Percentiles rank a stretch among this genome's conserved stretches.
These are phyloP conservation scores for Alloteropsis semialata DNA, from an alignment of 176 grass and related monocot genomes.

Conservation along the genomic window DNA sequence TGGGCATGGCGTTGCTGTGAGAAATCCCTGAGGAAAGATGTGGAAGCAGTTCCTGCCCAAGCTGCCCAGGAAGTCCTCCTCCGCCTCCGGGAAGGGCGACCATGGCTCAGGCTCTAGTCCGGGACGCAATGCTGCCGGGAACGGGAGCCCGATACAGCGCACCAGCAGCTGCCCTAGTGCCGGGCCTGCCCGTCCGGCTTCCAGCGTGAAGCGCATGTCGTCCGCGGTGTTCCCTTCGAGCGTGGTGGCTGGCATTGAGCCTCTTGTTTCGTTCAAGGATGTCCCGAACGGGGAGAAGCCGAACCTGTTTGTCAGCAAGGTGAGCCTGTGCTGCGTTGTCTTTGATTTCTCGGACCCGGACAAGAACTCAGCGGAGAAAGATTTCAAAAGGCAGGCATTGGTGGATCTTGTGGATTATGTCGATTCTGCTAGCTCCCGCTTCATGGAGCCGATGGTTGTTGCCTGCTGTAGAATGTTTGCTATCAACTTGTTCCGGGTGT, in stretches of 20 bases:
- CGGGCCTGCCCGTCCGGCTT: conserved; percentile 35
- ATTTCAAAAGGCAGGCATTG: conserved; percentile 59
- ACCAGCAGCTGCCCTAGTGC: conserved; percentile 38
- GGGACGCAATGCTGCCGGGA: neutral
- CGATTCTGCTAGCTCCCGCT: conserved; percentile 43
- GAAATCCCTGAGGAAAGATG: conserved; percentile 32
- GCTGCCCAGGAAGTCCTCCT: conserved; percentile 59
- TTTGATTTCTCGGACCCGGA: conserved; percentile 68
- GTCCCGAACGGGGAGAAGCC: conserved; percentile 49
- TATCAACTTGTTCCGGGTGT: conserved; percentile 61
- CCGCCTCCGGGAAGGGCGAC: conserved; percentile 43
- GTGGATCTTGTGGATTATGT: conserved; percentile 67
- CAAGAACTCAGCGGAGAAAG: conserved; percentile 63
- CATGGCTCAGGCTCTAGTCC: conserved; percentile 16
- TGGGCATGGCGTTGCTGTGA: conserved; percentile 34
- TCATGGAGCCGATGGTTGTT: conserved; percentile 60
- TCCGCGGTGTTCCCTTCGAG: conserved; percentile 69
- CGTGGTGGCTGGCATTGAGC: conserved; percentile 62
- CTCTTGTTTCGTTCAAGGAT: conserved; percentile 58
- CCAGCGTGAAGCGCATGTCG: conserved; percentile 65
- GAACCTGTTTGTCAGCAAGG: conserved; percentile 65
- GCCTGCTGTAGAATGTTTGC: conserved; percentile 67
- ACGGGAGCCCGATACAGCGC: conserved; percentile 38
- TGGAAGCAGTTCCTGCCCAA: conserved; percentile 75
- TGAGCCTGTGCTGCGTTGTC: conserved; percentile 56